Evolutionary conservation across 768 basidiomycete species (phyloP), one percentile per base, ranked within the genome.

Genomic region (Paxillus involutus): DNA sequence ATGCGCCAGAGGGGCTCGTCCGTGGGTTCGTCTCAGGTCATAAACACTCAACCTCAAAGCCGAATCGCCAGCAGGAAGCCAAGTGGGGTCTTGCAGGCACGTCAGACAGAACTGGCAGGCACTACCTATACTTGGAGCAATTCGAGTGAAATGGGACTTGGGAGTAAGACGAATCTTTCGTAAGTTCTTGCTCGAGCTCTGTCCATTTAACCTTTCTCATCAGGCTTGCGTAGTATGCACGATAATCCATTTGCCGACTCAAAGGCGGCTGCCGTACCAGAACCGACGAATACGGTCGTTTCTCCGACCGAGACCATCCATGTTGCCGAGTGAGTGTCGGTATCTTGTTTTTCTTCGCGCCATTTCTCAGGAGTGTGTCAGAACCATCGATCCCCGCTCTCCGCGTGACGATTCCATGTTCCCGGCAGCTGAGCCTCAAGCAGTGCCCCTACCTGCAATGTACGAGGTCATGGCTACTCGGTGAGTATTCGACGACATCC

Each of bases 41-140:
- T 50, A 12, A 17, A 44, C 35, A 32, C 41, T 8, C 37, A 49
- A 14, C 46, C 41, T 21, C 60, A 59, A 29, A 70, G 70, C 51
- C 55, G 57, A 45, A 62, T 63, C 32, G 32, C 52, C 4, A 70
- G 69, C 35, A 52, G 64, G 45, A 72, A 59, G 43, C 24, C 71
- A 1, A 70, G 69, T 17, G 65, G 62, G 0, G 9, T 55, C 24
- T 43, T 66, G 21, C 63, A 59, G 33, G 16, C 62, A 1, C 68
- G 68, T 16, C 69, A 70, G 51, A 66, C 60, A 13, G 68, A 69
- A 26, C 32, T 69, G 5, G 64, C 66, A 13, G 68, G 61, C n/a
- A 60, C 62, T n/a, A 70, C 66, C 24, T 71, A 63, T 50, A 72
- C 71, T 2, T 70, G 64, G 63, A 67, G 69, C 35, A 63, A 53